Percentiles rank a stretch among this genome's conserved stretches.
Conservation (phyloP, 2,329 filamentous ascomycete genomes). For the Verticillium nubilum region DNA sequence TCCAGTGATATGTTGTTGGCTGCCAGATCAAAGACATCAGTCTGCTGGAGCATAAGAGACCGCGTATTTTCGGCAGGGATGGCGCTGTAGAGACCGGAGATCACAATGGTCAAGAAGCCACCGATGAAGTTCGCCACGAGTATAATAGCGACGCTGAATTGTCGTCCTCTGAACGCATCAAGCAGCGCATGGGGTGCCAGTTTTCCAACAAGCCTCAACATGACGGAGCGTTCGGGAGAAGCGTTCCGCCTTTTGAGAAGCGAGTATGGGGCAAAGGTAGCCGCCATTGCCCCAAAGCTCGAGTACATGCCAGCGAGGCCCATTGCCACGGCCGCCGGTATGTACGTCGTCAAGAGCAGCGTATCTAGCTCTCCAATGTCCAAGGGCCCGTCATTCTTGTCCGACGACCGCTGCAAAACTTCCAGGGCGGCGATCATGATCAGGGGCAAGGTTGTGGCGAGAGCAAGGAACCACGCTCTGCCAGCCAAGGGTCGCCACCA, state of each 20-base stretch:
- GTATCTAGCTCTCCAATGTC: conserved; percentile 8
- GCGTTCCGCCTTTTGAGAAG: conserved; percentile 15
- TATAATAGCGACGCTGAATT: conserved; percentile 17
- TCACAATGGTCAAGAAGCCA: conserved; percentile 15
- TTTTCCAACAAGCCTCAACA: conserved; percentile 14
- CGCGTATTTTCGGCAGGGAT: conserved; percentile 15
- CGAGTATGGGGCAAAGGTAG: conserved; percentile 17
- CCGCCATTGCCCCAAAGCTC: conserved; percentile 13
- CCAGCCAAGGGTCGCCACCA: conserved; percentile 18
- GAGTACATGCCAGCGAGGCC: conserved; percentile 16
- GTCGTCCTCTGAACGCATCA: conserved; percentile 11
- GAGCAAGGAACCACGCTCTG: conserved; percentile 15
- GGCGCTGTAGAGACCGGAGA: conserved; percentile 22
- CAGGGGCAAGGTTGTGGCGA: conserved; percentile 17
- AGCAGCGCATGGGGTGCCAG: conserved; percentile 15
- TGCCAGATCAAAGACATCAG: conserved; percentile 19
- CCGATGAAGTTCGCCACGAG: conserved; percentile 14
- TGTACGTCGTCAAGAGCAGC: conserved; percentile 21
- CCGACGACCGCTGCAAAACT: conserved; percentile 16
- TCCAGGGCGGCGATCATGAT: conserved; percentile 15
- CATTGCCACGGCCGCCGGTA: conserved; percentile 13
- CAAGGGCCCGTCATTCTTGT: conserved; percentile 19
- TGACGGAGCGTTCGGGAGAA: conserved; percentile 11
- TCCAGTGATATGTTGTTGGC: conserved; percentile 13
- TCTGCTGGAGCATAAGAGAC: conserved; percentile 17